Evolutionary conservation across 139 green algal genomes (phyloP).

Genomic region (Pedinophyceae sp.): DNA sequence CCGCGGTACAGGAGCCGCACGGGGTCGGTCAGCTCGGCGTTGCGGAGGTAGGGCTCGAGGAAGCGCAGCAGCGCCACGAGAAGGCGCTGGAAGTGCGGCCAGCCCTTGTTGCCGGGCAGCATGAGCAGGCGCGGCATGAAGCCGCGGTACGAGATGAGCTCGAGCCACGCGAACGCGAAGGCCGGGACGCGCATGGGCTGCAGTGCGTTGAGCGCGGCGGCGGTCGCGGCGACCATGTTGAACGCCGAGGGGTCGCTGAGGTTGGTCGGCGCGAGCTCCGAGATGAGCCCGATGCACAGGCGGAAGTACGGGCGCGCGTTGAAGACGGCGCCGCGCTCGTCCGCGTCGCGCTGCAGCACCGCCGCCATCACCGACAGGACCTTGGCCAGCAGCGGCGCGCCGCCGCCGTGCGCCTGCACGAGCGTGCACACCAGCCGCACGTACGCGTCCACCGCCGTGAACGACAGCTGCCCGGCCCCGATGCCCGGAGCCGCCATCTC

Average conservation of each 20-base stretch:
- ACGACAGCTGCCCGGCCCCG: constrained; percentile 10
- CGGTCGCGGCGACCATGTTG: constrained; percentile 9
- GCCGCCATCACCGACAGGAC: constrained; percentile 51
- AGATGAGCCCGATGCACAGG: constrained; percentile 65
- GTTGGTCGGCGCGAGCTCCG: constrained; percentile 50
- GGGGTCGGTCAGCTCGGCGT: constrained; percentile 61
- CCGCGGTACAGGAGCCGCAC: constrained; percentile 86
- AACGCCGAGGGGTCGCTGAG: constrained; percentile 14
- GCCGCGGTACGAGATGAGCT: constrained; percentile 71
- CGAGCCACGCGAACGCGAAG: constrained; percentile 93
- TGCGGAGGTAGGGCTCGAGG: constrained; percentile 88
- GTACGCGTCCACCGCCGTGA: constrained; percentile 31
- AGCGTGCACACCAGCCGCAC: constrained; percentile 32
- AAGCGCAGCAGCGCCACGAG: constrained; percentile 72
- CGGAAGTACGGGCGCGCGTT: constrained; percentile 88
- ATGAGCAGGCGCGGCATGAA: constrained; percentile 88
- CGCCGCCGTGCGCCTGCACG: constrained; percentile 30
- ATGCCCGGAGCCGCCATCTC: constrained; percentile 16
- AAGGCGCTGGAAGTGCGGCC: constrained; percentile 51
- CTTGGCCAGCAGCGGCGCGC: constrained; percentile 40
- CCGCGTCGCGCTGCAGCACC: constrained; percentile 52
- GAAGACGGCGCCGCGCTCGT: constrained; percentile 52
- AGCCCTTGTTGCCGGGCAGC: constrained; percentile 31
- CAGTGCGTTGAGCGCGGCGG: constrained; percentile 8
- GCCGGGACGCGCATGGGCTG: constrained; percentile 74